These are phyloP conservation scores for Cyclotella distinguenda DNA, from an alignment of 108 stramenopile genomes.

Conservation along the genomic window DNA sequence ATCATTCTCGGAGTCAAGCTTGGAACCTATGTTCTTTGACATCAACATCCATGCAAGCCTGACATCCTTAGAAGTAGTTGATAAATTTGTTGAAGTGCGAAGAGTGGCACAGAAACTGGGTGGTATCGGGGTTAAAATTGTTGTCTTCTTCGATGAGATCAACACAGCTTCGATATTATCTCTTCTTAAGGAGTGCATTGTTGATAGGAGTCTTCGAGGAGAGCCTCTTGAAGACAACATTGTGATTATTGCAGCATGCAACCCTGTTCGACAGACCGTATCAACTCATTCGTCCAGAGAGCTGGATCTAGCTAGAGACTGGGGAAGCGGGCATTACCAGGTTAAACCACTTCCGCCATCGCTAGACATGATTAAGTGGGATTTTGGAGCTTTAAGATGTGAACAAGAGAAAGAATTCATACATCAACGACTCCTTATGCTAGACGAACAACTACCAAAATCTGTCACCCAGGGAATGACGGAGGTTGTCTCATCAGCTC, in stretches of 20 bases:
- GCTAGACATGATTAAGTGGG: slow-evolving; percentile 18
- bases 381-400: slow-evolving; percentile 20
- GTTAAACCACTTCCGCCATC: slow-evolving; percentile 15
- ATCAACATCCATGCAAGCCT: slow-evolving; percentile 32
- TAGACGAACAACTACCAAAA: slow-evolving; percentile 9
- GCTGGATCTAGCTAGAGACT: slow-evolving; percentile 25
- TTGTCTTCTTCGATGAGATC: slow-evolving; percentile 33
- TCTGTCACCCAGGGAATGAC: slow-evolving; percentile 15
- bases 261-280: slow-evolving; percentile 17
- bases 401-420: slow-evolving; percentile 44
- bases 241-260: slow-evolving; percentile 33
- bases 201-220: slow-evolving; percentile 25
- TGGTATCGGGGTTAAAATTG: not conserved
- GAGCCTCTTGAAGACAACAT: slow-evolving; percentile 18
- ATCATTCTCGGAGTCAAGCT: slow-evolving; percentile 19
- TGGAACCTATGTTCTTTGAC: slow-evolving; percentile 38
- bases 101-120: slow-evolving; percentile 16
- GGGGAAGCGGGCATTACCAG: slow-evolving; percentile 42
- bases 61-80: slow-evolving; percentile 14
- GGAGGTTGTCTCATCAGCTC: slow-evolving; percentile 24
- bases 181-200: slow-evolving; percentile 29
- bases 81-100: slow-evolving; percentile 14
- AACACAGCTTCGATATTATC: slow-evolving; percentile 30
- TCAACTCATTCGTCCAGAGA: slow-evolving; percentile 11
- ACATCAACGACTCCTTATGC: slow-evolving; percentile 17